Evolutionary conservation across 2,329 filamentous ascomycete species (phyloP), one percentile per base, ranked within the genome.

Genomic region (Neofusicoccum sp.): DNA sequence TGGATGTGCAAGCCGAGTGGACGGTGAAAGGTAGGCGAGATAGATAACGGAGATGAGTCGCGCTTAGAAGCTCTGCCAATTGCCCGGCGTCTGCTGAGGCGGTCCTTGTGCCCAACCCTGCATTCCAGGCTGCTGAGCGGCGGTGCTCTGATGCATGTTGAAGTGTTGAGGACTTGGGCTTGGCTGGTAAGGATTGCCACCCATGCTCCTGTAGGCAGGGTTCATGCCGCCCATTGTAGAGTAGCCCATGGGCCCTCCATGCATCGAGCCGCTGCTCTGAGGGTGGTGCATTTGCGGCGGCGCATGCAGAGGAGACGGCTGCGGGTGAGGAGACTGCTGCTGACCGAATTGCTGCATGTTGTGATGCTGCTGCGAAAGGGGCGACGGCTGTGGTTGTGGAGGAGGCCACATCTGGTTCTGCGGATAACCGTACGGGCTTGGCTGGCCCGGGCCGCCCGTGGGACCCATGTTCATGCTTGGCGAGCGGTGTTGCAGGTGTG

Each of bases 401-500:
- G 78, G 78, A 58, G 73, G 73, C 79, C 79, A 81, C 78, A 81
- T 81, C 60, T 79, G 78, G 16, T 73, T 75, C 31, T 74, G 73
- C 54, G 73, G 71, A 63, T 80, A 81, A 24, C 75, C 73, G 63
- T 80, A 80, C 0, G 75, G 74, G n/a, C 75, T 73, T 26, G 75
- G 77, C 63, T 80, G 79, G 38, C 73, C 68, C 61, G 75, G 73
- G 26, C 68, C 68, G 31, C 72, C 68, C 33, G 70, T 67, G 36
- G 72, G 69, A 24, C 69, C 71, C 71, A 80, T 77, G 60, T 69
- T 71, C 66, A 80, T 76, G 62, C 83, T 84, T 44, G 88, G 86
- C 65, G 88, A 84, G 67, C 87, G 83, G 65, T 84, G 83, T 68
- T 87, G 87, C 74, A 89, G 84, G 70, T 89, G 84, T 62, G 85